Conservation (phyloP, 768 basidiomycete genomes). For the Leucosporidium scottii region DNA sequence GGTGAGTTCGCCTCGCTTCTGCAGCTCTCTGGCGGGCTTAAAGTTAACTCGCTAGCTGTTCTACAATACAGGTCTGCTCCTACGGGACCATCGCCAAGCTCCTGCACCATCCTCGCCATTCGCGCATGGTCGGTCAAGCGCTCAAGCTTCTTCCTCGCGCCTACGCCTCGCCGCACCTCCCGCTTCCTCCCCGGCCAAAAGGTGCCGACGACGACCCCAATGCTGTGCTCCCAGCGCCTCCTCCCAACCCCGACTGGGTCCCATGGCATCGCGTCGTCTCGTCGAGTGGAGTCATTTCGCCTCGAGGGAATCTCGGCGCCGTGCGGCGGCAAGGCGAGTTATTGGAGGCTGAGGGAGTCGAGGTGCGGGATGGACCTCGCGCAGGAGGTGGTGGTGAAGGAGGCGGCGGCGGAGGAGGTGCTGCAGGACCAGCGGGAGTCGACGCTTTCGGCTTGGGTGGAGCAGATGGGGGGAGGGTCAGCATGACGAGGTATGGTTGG, state of each 20-base stretch:
- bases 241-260: conserved; percentile 12
- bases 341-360: conserved; percentile 24
- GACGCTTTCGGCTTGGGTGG: conserved; percentile 21
- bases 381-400: neutral
- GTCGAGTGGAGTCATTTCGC: conserved; percentile 16
- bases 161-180: neutral
- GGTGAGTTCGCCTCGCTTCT: conserved; percentile 5
- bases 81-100: conserved; percentile 25
- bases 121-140: conserved; percentile 17
- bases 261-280: conserved; percentile 28
- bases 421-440: neutral
- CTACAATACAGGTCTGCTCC: conserved; percentile 4
- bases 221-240: conserved; percentile 5
- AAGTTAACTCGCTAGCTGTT: neutral
- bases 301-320: conserved; percentile 12
- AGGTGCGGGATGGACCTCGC: conserved; percentile 9
- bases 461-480: conserved; percentile 16
- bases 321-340: conserved; percentile 20
- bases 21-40: no score
- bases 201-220: neutral
- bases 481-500: conserved; percentile 23
- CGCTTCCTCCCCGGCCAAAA: neutral
- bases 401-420: neutral
- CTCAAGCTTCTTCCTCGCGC: conserved; percentile 11
- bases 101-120: conserved; percentile 20